Percentiles rank a stretch among this genome's conserved stretches.
These are phyloP conservation scores for Cryptococcus maquisensis DNA, from an alignment of 1,284 basidiomycete species.

Conservation along the genomic window DNA sequence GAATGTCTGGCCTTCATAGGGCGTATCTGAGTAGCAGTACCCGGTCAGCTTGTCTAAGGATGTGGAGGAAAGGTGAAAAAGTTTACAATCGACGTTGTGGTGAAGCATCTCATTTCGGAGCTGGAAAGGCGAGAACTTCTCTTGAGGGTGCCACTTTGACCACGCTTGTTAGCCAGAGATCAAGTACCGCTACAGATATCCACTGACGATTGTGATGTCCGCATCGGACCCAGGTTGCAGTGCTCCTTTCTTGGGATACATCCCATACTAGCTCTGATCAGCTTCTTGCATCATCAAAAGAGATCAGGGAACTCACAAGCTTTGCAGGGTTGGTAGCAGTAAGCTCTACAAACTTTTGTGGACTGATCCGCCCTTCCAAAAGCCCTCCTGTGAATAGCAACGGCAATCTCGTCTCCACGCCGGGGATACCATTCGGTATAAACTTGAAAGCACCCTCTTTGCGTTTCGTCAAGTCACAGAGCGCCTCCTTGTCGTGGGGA, in stretches of 20 bases:
- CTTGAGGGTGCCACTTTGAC: conserved; percentile 7
- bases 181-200: neutral
- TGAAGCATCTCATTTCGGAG: conserved; percentile 10
- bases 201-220: conserved; percentile 14
- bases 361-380: conserved; percentile 8
- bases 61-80: neutral
- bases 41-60: neutral
- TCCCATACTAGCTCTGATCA: conserved; percentile 8
- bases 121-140: neutral
- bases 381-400: conserved; percentile 13
- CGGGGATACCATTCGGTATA: conserved; percentile 18
- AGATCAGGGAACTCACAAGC: conserved; percentile 6
- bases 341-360: conserved; percentile 16
- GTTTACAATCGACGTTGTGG: conserved; percentile 17
- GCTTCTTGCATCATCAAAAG: neutral
- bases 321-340: conserved; percentile 16
- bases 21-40: conserved; percentile 10
- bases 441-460: conserved; percentile 13
- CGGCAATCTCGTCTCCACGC: conserved; percentile 17
- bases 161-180: neutral
- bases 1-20: conserved; percentile 17
- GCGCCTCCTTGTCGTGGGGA: neutral
- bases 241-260: conserved; percentile 19
- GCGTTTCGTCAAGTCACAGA: neutral
- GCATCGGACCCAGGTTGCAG: conserved; percentile 17